These are phyloP conservation scores for Colletotrichum phormii DNA, from an alignment of 2,329 filamentous ascomycete species.

Conservation along the genomic window DNA sequence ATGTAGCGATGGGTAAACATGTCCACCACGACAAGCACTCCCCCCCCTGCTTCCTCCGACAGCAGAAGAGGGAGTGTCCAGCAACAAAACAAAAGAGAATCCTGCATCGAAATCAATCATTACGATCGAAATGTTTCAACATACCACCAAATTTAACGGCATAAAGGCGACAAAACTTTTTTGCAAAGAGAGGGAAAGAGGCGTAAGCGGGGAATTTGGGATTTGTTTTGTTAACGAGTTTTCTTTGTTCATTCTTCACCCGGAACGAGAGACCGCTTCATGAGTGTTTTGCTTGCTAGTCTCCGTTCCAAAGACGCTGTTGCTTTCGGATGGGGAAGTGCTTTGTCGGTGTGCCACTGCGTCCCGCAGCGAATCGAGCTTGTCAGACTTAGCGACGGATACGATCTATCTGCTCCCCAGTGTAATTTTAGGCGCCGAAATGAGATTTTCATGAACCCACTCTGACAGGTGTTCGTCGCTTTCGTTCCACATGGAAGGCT, in stretches of 20 bases:
- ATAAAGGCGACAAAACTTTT: conserved; percentile 23
- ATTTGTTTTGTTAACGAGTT: conserved; percentile 21
- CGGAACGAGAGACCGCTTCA: background rate
- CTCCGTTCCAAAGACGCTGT: conserved; percentile 6
- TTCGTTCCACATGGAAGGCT: too few species aligned
- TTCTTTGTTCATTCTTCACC: conserved; percentile 19
- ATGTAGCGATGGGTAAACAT: conserved; percentile 30
- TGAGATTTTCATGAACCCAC: background rate
- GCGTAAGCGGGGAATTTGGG: background rate
- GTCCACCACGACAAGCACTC: conserved; percentile 9
- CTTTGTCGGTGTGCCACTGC: background rate
- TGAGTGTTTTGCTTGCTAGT: background rate
- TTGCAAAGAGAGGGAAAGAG: background rate
- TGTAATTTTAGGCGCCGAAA: conserved; percentile 33
- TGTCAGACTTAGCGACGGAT: conserved; percentile 32
- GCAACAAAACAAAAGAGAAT: background rate
- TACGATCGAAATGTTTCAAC: conserved; percentile 6
- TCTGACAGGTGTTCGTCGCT: background rate
- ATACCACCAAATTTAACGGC: conserved; percentile 14
- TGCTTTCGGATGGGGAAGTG: background rate
- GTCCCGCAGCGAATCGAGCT: conserved; percentile 17
- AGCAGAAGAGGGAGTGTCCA: background rate
- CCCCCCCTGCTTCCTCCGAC: background rate
- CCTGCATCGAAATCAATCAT: conserved; percentile 1
- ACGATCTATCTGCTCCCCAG: background rate